Evolutionary conservation across 768 basidiomycete genomes (phyloP), one percentile per base, ranked within the genome.

Genomic region (Chlorophyllum brunneum): DNA sequence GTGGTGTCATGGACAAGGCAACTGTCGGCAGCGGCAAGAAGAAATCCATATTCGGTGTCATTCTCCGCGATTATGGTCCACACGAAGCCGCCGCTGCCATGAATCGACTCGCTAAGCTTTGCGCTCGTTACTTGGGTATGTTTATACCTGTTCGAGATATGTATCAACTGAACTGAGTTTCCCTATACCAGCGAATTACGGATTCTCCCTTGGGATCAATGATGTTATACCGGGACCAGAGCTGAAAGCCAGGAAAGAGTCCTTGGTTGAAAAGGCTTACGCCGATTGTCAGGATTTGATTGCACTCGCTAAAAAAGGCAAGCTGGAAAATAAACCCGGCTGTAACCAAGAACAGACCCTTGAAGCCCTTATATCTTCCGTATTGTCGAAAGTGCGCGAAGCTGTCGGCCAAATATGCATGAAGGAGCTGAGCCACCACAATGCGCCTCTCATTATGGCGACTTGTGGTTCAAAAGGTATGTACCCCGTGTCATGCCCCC

Each of bases 1-100:
- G 95, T 61, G 97, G 97, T 38, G 90, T 93, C 13, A 95, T 98
- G 86, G 97, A 99, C 73, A 99, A 99, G 71, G 90, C 91, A 13
- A 98, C 93, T 0, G 87, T 98, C 3, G 97, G 97, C 48, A 89
- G 92, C 60, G 97, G 97, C 47, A 99, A 99, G 80, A 98, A 99
- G 77, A 98, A 98, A 65, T 97, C 94, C 2, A 92, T 99, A 37
- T 99, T 98, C 63, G 95, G 95, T 57, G 92, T 98, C 38, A 98
- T 99, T 59, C 80, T 98, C 73, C 78, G 95, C 52, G 97, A 99
- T 68, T 98, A 97, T 66, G 97, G 97, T 4, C 81, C 92, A 5
- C 85, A 95, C 59, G 95, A 92, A 66, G 97, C 97, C 0, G 92
- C 95, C 0, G 77, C 81, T 22, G 95, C 94, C 9, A 99, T 99